Conservation (phyloP, 148 eudicot species). For the Persicaria maculosa region DNA sequence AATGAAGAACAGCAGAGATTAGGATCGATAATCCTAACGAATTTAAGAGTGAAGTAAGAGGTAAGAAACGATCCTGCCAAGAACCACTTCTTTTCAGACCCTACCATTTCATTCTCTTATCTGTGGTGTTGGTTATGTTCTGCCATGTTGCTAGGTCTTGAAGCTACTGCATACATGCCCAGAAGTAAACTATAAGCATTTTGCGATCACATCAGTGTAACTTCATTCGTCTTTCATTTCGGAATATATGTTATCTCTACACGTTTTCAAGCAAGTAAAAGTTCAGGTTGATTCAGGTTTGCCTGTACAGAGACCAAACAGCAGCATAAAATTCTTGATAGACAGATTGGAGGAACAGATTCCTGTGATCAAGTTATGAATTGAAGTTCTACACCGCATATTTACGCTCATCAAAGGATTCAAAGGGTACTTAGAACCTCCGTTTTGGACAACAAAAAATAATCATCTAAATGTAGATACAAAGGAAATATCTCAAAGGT, state of each 20-base stretch:
- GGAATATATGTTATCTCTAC: background rate
- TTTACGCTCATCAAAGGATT: background rate
- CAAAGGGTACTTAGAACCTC: background rate
- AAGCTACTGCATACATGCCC: background rate
- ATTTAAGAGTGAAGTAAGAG: constrained; percentile 1
- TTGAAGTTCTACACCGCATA: background rate
- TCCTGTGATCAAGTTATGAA: background rate
- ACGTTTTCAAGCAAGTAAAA: background rate
- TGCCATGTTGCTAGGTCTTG: constrained; percentile 2
- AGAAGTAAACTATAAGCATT: constrained; percentile 5
- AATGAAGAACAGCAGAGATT: background rate
- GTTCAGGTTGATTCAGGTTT: too few species aligned
- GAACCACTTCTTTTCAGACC: background rate
- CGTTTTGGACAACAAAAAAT: background rate
- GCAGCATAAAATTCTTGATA: background rate
- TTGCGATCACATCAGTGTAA: background rate
- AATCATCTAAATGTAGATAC: background rate
- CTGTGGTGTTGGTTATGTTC: background rate
- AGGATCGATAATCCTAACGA: background rate
- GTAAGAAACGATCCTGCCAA: background rate
- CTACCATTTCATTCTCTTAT: background rate
- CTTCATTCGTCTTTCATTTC: background rate
- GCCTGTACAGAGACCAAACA: background rate
- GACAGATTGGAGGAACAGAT: background rate
- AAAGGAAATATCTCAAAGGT: background rate